Base-by-base conservation (phyloP, 2,329 filamentous ascomycete species). In the Xylaria sp. region DNA sequence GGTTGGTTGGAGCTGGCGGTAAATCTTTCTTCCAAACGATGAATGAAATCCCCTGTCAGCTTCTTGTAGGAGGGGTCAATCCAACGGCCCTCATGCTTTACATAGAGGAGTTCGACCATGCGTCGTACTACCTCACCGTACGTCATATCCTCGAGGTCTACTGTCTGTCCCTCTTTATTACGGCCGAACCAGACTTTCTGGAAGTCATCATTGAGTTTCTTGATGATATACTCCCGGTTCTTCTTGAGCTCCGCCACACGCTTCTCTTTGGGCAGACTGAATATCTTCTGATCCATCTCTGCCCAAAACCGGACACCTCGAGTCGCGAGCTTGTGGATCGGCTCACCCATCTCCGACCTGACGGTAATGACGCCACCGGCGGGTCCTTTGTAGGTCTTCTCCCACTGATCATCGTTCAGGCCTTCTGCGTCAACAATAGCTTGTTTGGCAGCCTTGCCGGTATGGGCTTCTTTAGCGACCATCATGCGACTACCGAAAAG, bases 211-310 rank as follows among this genome's bases (percentile, higher is more conserved):
- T 98, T 98, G 75, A 98, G 89, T 81, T 95, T 96, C 85, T 94
- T 92, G 83, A 98, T 97, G 80, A 97, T 97, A 82, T 97, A 92
- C 57, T 93, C 90, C 61, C 93, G 91, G 78, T 92, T 91, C 84
- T 96, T 97, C 85, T 93, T 93, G 50, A 98, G 86, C 82, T 96
- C 94, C 1, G 92, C 87, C 24, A 97, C 85, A 50, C 94, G 91
- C 86, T 98, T 97, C 78, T 95, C 93, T 85, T 97, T 98, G 81
- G 97, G 94, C 57, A 99, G 85, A 78, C 90, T 92, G 85, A 99
- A 99, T 77, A 99, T 98, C 83, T 97, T 98, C 81, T 97, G 89
- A 78, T 99, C 96, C 94, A 99, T 97, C 83, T 99, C 97, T 58
- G 94, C 91, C 96, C 96, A 99, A 85, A 99, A 97, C 63, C 89